Base-by-base conservation (phyloP, 371 early-diverging fungal genomes). In the Choanephora cucurbitarum region DNA sequence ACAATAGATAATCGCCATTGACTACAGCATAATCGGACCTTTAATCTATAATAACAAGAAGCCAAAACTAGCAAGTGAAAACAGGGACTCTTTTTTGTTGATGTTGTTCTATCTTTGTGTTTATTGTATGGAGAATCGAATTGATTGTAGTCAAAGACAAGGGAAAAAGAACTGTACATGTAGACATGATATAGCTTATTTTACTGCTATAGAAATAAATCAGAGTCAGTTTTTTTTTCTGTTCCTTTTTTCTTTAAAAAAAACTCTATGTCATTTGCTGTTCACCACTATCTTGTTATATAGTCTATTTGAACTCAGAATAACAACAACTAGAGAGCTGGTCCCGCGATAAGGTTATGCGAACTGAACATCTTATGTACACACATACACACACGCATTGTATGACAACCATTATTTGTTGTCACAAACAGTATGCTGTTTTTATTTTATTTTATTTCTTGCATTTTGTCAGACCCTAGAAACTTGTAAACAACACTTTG, bases 391-490 rank as follows among this genome's bases (percentile, higher is more conserved):
- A n/a, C n/a, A n/a, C n/a, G 11, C 14, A 37, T 37, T 37, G 37
- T 37, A 37, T 37, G 37, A 37, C 37, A 37, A 37, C 37, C 37
- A 37, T 37, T 37, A 37, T 37, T 37, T 37, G 37, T 37, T 37
- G 37, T 37, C 37, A 37, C 37, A 13, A 37, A 28, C 28, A 28
- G 28, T 28, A 3, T 37, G 2, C 37, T 37, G 9, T 37, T 37
- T 3, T 37, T 37, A 2, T 37, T 37, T 2, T 37, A 9, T 9
- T 11, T 32, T 32, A 32, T 5, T 32, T 32, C 5, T 32, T 32
- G n/a, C n/a, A n/a, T 32, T 37, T 37, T 37, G 37, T 37, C 37
- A 13, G 14, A 37, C 37, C 32, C 32, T 7, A 14, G 10, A 14
- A 3, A 28, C 28, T 5, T 11, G 10, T 11, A 37, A 37, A 14